Base-by-base conservation (phyloP, 805 yeast species). In the Starmerella bacillaris region DNA sequence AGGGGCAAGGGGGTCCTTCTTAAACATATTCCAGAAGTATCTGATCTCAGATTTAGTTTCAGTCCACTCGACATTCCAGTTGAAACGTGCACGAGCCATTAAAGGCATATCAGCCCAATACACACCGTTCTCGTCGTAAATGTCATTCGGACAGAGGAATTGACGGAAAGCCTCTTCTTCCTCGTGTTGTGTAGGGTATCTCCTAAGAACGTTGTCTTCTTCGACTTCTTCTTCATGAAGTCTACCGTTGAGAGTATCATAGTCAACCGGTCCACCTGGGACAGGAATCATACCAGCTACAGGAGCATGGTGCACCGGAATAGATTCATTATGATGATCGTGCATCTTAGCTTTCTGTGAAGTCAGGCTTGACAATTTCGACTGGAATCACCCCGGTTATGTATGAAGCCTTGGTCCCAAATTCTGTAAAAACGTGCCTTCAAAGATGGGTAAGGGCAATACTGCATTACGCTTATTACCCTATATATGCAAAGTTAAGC, bases 81-180 rank as follows among this genome's bases (percentile, higher is more conserved):
- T 51, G 45, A 56, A 56, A 14, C 33, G 18, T 15, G 41, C 24
- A 6, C 50, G 47, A 51, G 55, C 24, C 14, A 36, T 17, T 9
- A 48, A 21, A 8, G 57, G 56, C 43, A 56, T 35, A 38, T 56
- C 61, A 21, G 59, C 61, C 61, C 61, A 56, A 49, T 56, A 56
- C n/a, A 32, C 38, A 16, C 60, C 59, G 18, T 53, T 50, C n/a
- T 36, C 41, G 26, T 43, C 42, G 43, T 53, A 56, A 16, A 50
- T 38, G 30, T 56, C 61, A 9, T 39, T 44, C 7, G 61, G 61
- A 36, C 52, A 53, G 20, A 56, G 40, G 8, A 55, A 35, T 34
- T 49, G 42, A 22, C 47, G 46, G 47, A 56, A 56, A 18, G 53
- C 51, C 18, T 50, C 55, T 44, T 51, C 49, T 36, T 56, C 59